phyloP scores from a whole-genome alignment of 352 stramenopile genomes.

The Blastocystis sp. region DNA sequence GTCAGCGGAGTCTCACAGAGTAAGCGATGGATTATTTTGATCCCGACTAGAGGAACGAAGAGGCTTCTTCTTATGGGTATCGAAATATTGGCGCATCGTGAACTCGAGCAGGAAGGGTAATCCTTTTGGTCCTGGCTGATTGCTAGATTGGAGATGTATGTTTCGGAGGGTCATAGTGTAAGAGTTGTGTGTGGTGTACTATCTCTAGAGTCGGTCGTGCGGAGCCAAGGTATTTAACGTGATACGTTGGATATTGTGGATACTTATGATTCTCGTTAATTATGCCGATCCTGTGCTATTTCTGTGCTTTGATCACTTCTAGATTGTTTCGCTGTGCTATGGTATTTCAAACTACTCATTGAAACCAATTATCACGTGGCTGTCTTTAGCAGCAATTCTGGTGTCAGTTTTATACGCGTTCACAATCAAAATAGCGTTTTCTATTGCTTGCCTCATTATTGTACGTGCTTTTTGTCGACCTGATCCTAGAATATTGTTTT shows the following conservation, averaged over 20 bases:
- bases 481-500: conserved; percentile 13
- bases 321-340: neutral
- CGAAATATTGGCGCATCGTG: conserved; percentile 25
- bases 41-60: neutral
- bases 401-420: conserved; percentile 3
- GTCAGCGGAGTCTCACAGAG: neutral
- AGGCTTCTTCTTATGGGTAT: conserved; percentile 33
- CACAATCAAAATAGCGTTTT: neutral
- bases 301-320: neutral
- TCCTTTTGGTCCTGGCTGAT: neutral
- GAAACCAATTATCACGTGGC: neutral
- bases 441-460: neutral
- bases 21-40: neutral
- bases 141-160: conserved; percentile 32
- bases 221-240: neutral
- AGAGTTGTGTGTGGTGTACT: neutral
- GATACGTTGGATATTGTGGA: conserved; percentile 23
- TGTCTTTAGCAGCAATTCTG: conserved; percentile 4
- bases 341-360: neutral
- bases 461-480: neutral
- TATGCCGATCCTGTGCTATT: neutral
- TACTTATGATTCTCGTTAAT: conserved; percentile 11
- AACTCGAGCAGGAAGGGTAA: conserved; percentile 28
- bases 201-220: neutral
- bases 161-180: conserved; percentile 8